Conservation (phyloP, 352 stramenopile genomes). For the Phytophthora nicotianae region DNA sequence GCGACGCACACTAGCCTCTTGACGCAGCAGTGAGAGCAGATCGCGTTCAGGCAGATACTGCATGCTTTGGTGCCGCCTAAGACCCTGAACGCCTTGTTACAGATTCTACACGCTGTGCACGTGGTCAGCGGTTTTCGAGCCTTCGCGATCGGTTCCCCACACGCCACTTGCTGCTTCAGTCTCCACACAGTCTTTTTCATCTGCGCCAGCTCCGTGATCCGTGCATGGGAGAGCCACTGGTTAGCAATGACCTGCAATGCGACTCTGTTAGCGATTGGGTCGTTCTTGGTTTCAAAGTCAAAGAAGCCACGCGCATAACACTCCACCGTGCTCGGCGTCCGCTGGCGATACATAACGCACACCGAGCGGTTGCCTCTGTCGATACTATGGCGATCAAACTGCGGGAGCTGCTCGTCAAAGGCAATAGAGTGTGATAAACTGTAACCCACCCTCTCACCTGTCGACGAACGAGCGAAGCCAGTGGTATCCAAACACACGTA, state of each 20-base stretch:
- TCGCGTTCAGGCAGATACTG: conserved; percentile 15
- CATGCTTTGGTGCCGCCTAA: conserved; percentile 24
- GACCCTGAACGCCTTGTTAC: conserved; percentile 24
- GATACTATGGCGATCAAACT: conserved; percentile 46
- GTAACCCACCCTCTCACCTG: conserved; percentile 53
- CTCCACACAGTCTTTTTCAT: conserved; percentile 66
- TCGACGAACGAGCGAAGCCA: conserved; percentile 33
- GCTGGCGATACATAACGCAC: conserved; percentile 49
- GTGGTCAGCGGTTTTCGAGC: conserved; percentile 20
- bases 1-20: conserved; percentile 25
- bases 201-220: conserved; percentile 44
- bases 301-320: conserved; percentile 41
- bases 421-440: conserved; percentile 51
- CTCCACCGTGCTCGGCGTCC: conserved; percentile 33
- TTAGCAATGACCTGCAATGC: conserved; percentile 38
- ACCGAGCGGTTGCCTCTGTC: conserved; percentile 50
- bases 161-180: conserved; percentile 25
- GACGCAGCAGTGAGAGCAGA: conserved; percentile 38
- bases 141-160: conserved; percentile 8
- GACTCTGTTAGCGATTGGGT: conserved; percentile 29
- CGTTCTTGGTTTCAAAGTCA: conserved; percentile 32
- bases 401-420: conserved; percentile 41
- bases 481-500: conserved; percentile 49
- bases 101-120: conserved; percentile 20
- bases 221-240: conserved; percentile 37